Conservation (phyloP, 768 basidiomycete species). For the Auriscalpium vulgare region DNA sequence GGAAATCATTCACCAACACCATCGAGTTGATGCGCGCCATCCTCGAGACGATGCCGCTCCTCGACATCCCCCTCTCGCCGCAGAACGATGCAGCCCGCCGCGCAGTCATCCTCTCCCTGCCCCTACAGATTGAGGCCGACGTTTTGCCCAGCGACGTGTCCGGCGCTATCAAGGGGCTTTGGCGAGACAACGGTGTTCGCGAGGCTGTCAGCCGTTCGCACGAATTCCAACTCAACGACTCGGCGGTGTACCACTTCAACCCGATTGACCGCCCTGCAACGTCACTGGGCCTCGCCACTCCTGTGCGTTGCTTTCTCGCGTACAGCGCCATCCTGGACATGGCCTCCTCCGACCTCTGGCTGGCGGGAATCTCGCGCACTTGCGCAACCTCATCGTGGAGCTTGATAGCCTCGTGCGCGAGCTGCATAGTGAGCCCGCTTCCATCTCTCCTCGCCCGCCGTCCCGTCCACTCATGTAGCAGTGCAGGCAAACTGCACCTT, state of each 20-base stretch:
- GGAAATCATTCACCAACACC: conserved; percentile 92
- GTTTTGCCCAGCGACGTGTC: conserved; percentile 65
- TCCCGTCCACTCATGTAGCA: too few species aligned
- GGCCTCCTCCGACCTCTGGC: too few species aligned
- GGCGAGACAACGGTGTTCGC: conserved; percentile 71
- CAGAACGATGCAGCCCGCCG: conserved; percentile 63
- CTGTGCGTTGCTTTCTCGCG: too few species aligned
- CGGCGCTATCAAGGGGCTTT: conserved; percentile 74
- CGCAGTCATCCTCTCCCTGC: conserved; percentile 61
- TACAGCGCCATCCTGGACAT: too few species aligned
- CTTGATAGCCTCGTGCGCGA: too few species aligned
- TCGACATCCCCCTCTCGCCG: conserved; percentile 67
- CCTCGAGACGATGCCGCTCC: conserved; percentile 85
- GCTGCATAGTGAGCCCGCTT: too few species aligned
- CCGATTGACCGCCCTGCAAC: conserved; percentile 78
- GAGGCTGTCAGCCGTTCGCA: conserved; percentile 78
- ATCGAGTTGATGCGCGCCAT: conserved; percentile 94
- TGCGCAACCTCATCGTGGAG: too few species aligned
- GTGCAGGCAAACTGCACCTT: too few species aligned
- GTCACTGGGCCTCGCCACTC: too few species aligned
- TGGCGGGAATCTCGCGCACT: too few species aligned
- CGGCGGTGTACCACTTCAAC: conserved; percentile 94
- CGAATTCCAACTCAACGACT: conserved; percentile 97
- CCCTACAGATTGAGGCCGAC: conserved; percentile 74
- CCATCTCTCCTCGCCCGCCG: too few species aligned